phyloP scores from a whole-genome alignment of 2,329 filamentous ascomycete species.

The Endothia cerciana region DNA sequence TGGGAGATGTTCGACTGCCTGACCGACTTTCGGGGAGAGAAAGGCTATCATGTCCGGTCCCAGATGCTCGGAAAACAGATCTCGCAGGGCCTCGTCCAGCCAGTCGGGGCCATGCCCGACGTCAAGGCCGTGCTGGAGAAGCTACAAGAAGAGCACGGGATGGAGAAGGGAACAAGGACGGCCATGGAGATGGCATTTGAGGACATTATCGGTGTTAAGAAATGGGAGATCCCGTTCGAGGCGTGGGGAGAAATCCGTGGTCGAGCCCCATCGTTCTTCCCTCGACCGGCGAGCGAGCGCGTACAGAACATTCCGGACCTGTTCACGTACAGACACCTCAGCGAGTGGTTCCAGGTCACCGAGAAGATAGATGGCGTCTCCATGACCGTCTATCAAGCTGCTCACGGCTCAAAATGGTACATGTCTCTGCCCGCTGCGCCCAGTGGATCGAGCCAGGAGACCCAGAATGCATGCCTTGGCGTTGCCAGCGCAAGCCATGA shows the following conservation, averaged over 20 bases:
- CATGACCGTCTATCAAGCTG: slow-evolving; percentile 38
- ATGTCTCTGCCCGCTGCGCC: slow-evolving; percentile 29
- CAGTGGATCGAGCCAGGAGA: slow-evolving; percentile 11
- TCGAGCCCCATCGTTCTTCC: slow-evolving; percentile 35
- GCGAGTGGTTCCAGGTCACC: slow-evolving; percentile 36
- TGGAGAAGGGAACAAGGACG: slow-evolving; percentile 23
- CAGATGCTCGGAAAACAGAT: slow-evolving; percentile 29
- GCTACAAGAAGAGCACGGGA: slow-evolving; percentile 29
- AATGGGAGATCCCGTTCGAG: slow-evolving; percentile 33
- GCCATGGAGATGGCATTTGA: slow-evolving; percentile 35
- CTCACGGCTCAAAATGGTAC: slow-evolving; percentile 32
- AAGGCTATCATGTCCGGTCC: slow-evolving; percentile 34
- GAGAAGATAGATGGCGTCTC: slow-evolving; percentile 41
- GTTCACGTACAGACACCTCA: slow-evolving; percentile 25
- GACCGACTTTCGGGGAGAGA: slow-evolving; percentile 27
- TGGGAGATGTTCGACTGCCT: slow-evolving; percentile 32
- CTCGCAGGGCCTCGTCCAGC: slow-evolving; percentile 38
- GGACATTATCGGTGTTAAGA: slow-evolving; percentile 35
- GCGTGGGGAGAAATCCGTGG: slow-evolving; percentile 26
- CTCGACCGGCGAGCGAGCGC: slow-evolving; percentile 34
- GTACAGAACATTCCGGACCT: slow-evolving; percentile 35
- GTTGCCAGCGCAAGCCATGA: slow-evolving; percentile 32
- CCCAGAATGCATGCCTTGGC: slow-evolving; percentile 30
- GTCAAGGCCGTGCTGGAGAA: slow-evolving; percentile 28
- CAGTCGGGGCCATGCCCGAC: slow-evolving; percentile 31